Conservation (phyloP, 257 asterid genomes). For the Agastache rugosa region DNA sequence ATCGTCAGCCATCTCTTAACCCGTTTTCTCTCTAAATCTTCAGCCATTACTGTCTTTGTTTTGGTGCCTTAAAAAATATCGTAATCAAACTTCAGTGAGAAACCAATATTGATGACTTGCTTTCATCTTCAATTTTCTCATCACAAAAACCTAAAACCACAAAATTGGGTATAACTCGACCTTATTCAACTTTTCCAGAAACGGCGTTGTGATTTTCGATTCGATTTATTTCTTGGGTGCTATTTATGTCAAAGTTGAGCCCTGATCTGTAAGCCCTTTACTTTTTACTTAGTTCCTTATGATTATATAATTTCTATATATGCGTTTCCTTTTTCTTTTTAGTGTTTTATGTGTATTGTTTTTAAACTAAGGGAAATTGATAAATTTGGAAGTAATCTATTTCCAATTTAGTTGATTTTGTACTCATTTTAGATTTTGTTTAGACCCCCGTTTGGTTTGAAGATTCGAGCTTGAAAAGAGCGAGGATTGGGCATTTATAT, state of each 20-base stretch:
- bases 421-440: constrained; percentile 16
- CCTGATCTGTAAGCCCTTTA: constrained; percentile 41
- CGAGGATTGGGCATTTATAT: neutral
- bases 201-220: neutral
- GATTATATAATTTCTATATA: neutral
- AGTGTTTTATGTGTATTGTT: neutral
- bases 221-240: constrained; percentile 29
- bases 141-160: constrained; percentile 2
- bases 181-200: constrained; percentile 8
- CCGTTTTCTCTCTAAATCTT: constrained; percentile 13
- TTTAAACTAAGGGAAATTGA: neutral
- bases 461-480: constrained; percentile 18
- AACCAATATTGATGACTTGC: constrained; percentile 6
- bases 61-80: neutral
- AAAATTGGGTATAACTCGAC: constrained; percentile 15
- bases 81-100: constrained; percentile 17
- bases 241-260: constrained; percentile 27
- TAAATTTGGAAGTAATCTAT: neutral
- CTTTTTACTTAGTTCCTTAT: neutral
- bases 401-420: constrained; percentile 15
- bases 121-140: constrained; percentile 25
- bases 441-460: neutral
- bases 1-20: neutral
- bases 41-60: constrained; percentile 24
- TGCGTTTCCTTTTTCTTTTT: neutral